Percentiles rank a stretch among this genome's conserved stretches.
These are phyloP conservation scores for Articulospora tetracladia DNA, from an alignment of 495 filamentous ascomycete species.

Conservation along the genomic window DNA sequence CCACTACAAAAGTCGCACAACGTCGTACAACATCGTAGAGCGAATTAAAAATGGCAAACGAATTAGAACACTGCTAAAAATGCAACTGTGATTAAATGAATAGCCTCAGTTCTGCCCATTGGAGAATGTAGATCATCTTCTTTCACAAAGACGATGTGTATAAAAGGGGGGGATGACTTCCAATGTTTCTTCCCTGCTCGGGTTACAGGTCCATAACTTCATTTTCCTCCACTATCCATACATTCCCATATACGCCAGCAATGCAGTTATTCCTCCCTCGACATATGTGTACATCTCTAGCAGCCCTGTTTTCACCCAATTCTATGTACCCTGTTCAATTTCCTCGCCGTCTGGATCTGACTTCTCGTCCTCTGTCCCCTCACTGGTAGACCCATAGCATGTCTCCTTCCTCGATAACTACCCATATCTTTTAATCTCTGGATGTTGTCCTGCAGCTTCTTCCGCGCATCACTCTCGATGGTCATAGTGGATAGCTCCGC, in stretches of 20 bases:
- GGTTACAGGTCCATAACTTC: background rate
- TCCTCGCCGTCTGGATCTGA: conserved; percentile 75
- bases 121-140: too few relatives aligned
- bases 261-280: background rate
- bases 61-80: too few relatives aligned
- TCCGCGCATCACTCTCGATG: conserved; percentile 83
- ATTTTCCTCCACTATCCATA: background rate
- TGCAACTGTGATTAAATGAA: too few relatives aligned
- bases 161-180: background rate
- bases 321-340: conserved; percentile 57
- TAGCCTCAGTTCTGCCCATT: too few relatives aligned
- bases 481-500: conserved; percentile 86
- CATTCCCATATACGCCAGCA: background rate
- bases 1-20: too few relatives aligned
- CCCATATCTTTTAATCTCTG: conserved; percentile 85
- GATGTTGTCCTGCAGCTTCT: conserved; percentile 78
- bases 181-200: background rate
- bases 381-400: conserved; percentile 85
- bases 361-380: conserved; percentile 82
- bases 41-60: too few relatives aligned
- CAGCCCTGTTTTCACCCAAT: background rate
- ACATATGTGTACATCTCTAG: background rate
- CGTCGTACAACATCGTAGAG: too few relatives aligned
- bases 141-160: too few relatives aligned
- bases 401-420: conserved; percentile 81